Evolutionary conservation across 2,329 filamentous ascomycete genomes (phyloP), one percentile per base, ranked within the genome.

Genomic region (Aureobasidium melanogenum): DNA sequence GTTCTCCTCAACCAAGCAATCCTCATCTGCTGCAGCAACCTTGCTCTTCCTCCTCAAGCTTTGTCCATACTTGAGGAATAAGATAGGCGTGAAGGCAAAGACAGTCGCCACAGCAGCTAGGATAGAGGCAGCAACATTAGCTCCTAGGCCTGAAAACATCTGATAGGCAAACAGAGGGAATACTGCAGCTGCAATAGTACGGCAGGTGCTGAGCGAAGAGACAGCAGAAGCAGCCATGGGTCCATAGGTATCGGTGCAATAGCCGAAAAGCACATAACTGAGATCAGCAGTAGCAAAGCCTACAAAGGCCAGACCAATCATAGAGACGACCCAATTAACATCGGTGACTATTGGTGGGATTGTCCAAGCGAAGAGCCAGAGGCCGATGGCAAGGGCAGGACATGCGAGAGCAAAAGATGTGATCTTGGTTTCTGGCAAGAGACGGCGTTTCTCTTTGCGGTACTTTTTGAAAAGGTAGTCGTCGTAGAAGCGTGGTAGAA

Each of bases 281-380:
- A 78, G 69, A 60, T 80, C 78, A 30, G 78, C 79, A 32, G 76
- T 64, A 0, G 77, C 75, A 64, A 77, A 80, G 0, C 77, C 78
- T 14, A 79, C 69, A 4, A 74, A 66, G 1, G 75, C 67, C 4
- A 80, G 70, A 0, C 75, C 71, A 0, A 75, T 52, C 5, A 75
- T 73, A 2, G 76, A 73, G 1, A 75, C 72, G 5, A 75, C 67
- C 77, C 77, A 79, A 22, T 71, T 72, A 0, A 73, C 48, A 32
- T 52, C 39, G 36, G 67, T 59, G 8, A 67, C 64, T 1, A 70
- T 66, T 4, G 77, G 76, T 0, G 78, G 77, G 5, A 78, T 72
- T 5, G 77, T 79, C 75, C 76, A 79, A 8, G 75, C 73, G 60
- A 79, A 77, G 64, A 68, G 69, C 70, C 74, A 76, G 1, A 79